A percentile compares a stretch with the other conserved stretches of the same genome.
Conservation (phyloP, 441 rosid species). For the Erysimum cheiri region DNA sequence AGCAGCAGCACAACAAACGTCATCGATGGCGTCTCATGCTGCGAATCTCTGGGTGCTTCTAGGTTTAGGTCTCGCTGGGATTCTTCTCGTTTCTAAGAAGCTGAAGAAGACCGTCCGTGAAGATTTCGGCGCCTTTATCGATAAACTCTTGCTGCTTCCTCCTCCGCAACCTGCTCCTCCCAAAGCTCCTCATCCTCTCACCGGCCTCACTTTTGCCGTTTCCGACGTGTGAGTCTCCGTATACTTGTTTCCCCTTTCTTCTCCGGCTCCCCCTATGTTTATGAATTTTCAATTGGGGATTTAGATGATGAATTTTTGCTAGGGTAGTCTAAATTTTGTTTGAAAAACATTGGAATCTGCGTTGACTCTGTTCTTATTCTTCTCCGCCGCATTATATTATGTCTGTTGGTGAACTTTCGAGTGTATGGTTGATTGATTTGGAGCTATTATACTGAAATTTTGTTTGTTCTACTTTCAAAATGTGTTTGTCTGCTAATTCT, state of each 20-base stretch:
- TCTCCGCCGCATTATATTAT: slow-evolving; percentile 2
- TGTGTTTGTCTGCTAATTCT: slow-evolving; percentile 3
- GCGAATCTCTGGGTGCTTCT: slow-evolving; percentile 89
- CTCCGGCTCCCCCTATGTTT: background rate
- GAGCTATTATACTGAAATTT: slow-evolving; percentile 3
- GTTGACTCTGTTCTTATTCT: slow-evolving; percentile 7
- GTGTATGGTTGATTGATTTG: slow-evolving; percentile 16
- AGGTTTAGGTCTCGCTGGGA: slow-evolving; percentile 92
- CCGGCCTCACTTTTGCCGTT: slow-evolving; percentile 80
- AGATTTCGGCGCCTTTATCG: slow-evolving; percentile 93
- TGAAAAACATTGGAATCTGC: slow-evolving; percentile 8
- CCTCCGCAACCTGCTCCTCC: slow-evolving; percentile 99
- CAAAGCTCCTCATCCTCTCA: slow-evolving; percentile 96
- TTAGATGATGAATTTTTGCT: slow-evolving; percentile 7
- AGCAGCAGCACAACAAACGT: slow-evolving; percentile 25
- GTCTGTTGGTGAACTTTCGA: background rate
- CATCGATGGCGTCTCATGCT: slow-evolving; percentile 65
- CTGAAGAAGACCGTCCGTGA: slow-evolving; percentile 68
- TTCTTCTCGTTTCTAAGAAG: slow-evolving; percentile 62
- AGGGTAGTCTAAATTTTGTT: slow-evolving; percentile 22
- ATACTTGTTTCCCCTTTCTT: slow-evolving; percentile 13
- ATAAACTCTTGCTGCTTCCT: slow-evolving; percentile 78
- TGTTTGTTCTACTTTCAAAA: slow-evolving; percentile 3
- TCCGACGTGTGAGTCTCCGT: slow-evolving; percentile 72
- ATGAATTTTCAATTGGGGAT: background rate